Evolutionary conservation across 768 basidiomycete species (phyloP), one percentile per base, ranked within the genome.

Genomic region (Lentinula guzmanii): DNA sequence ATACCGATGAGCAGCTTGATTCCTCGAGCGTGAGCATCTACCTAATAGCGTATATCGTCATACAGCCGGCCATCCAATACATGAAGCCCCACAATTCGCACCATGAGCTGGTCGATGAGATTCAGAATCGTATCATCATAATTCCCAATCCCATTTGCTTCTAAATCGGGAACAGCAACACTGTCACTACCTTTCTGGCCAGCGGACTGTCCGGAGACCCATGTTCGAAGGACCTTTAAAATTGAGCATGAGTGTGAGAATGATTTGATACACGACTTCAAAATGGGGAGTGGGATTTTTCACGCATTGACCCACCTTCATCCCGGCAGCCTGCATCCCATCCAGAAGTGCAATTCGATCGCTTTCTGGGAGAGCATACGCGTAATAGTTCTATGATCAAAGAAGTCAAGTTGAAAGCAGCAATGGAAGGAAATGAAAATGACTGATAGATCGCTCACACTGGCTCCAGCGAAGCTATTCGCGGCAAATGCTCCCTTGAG

Each of bases 21-120:
- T 58, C 75, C 75, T 52, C 71, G 68, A 1, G 65, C 62, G 34
- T 75, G 65, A 0, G 75, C 72, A 21, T 74, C 73, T 45, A 76
- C 68, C 68, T 68, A 42, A n/a, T 51, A 55, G 11, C 18, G 39
- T 57, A 43, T 15, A 42, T 46, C 21, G 4, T 16, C 16, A 53
- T 33, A 16, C 5, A 16, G 28, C 5, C 52, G 7, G 21, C 2
- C n/a, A 3, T 21, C 10, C 10, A n/a, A 15, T 33, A 13, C 13
- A 33, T 53, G 46, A 16, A 43, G 28, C 28, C 37, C 13, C 37
- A 33, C n/a, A 18, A 51, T 60, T 28, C 43, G 10, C 24, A 67
- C 62, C 76, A 78, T 78, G 54, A 78, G 67, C 34, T 72, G 73
- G 65, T 78, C 75, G 18, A 77, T 67, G 15, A 66, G 67, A 43